phyloP scores from a whole-genome alignment of 208 protist species.

The Porcisia hertigi region DNA sequence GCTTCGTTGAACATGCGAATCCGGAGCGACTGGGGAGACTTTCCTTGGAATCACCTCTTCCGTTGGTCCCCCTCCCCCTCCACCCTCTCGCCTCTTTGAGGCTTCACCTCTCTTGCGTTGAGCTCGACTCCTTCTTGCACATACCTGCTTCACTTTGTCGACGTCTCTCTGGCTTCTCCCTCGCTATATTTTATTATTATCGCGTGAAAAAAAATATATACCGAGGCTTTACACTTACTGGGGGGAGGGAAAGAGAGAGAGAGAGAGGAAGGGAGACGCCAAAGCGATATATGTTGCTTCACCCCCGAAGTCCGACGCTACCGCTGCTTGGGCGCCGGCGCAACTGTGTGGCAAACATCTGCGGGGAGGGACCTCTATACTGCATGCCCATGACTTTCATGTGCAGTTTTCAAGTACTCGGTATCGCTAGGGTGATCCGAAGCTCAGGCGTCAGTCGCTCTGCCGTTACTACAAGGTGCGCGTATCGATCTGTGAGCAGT shows the following conservation, averaged over 20 bases:
- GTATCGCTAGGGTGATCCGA: neutral
- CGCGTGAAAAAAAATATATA: no score
- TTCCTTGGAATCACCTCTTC: neutral
- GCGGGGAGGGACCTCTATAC: neutral
- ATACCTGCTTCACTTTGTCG: neutral
- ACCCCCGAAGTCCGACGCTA: neutral
- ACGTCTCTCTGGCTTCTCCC: neutral
- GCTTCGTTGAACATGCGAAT: neutral
- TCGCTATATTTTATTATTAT: neutral
- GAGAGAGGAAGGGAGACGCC: no score
- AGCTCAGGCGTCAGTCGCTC: neutral
- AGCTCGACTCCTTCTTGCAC: neutral
- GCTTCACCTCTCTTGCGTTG: neutral
- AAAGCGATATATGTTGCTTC: neutral
- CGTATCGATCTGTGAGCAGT: constrained; percentile 1
- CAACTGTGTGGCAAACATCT: neutral
- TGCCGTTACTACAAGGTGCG: neutral
- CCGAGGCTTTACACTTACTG: no score
- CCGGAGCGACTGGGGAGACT: neutral
- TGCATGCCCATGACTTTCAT: neutral
- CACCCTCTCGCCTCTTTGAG: neutral
- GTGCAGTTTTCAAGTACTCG: neutral
- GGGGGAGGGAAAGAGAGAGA: no score
- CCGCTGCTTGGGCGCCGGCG: neutral
- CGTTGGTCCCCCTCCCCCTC: no score